These are phyloP conservation scores for Massospora cicadina DNA, from an alignment of 371 early-diverging fungal species.

Conservation along the genomic window DNA sequence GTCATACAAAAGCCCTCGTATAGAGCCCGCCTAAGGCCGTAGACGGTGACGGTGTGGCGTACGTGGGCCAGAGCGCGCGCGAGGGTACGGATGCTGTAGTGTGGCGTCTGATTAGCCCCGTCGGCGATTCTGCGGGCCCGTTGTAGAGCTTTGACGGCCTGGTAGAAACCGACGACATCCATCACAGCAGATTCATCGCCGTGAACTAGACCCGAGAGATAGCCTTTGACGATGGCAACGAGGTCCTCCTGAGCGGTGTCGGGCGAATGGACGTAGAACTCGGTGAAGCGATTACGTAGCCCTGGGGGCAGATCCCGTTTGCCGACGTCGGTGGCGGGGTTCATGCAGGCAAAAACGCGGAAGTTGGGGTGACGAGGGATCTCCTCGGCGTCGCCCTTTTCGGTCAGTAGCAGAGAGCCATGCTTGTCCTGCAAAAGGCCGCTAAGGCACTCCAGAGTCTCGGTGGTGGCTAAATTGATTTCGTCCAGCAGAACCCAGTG, in stretches of 20 bases:
- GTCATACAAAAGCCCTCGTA: constrained; percentile 93
- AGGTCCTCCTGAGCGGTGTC: constrained; percentile 72
- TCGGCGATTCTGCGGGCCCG: constrained; percentile 59
- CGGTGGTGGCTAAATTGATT: constrained; percentile 92
- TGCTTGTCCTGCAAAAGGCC: constrained; percentile 72
- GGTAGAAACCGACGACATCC: constrained; percentile 77
- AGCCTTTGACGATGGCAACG: constrained; percentile 56
- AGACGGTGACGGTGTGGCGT: constrained; percentile 43
- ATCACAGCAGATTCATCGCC: constrained; percentile 41
- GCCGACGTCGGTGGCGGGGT: constrained; percentile 98
- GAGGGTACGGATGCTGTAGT: constrained; percentile 89
- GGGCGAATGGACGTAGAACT: constrained; percentile 84
- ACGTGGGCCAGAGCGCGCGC: constrained; percentile 79
- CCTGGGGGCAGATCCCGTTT: constrained; percentile 92
- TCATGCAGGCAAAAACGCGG: constrained; percentile 98
- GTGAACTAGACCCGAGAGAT: constrained; percentile 36
- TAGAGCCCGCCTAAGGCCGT: constrained; percentile 59
- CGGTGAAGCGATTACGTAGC: constrained; percentile 81
- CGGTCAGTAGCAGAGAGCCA: constrained; percentile 66
- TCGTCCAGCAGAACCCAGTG: constrained; percentile 98
- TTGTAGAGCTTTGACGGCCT: constrained; percentile 51
- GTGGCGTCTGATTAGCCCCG: constrained; percentile 78
- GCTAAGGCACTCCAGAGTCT: constrained; percentile 82
- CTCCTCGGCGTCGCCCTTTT: constrained; percentile 78
- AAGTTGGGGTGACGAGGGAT: constrained; percentile 87